A percentile compares a stretch with the other conserved stretches of the same genome.
phyloP scores from a whole-genome alignment of 805 yeast genomes.

The Debaryomyces castellii region DNA sequence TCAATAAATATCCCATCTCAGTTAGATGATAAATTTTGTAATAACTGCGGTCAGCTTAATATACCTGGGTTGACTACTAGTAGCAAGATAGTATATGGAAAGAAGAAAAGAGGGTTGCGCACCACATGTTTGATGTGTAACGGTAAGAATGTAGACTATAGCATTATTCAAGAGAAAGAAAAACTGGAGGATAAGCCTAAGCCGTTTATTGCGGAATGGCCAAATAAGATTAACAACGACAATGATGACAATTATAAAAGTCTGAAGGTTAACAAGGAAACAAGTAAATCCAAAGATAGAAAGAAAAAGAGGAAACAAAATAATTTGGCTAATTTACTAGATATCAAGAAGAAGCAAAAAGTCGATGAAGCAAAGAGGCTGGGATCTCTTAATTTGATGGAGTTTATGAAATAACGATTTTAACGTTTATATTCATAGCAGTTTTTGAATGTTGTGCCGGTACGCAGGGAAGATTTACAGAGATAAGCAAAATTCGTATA shows the following conservation, averaged over 20 bases:
- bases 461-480: background rate
- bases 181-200: background rate
- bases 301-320: conserved; percentile 49
- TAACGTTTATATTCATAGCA: too few relatives aligned
- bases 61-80: conserved; percentile 36
- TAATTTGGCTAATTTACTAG: conserved; percentile 41
- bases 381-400: conserved; percentile 46
- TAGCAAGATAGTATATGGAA: conserved; percentile 18
- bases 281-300: conserved; percentile 31
- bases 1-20: conserved; percentile 28
- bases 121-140: conserved; percentile 11
- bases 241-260: background rate
- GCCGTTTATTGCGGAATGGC: conserved; percentile 10
- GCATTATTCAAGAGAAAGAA: background rate
- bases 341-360: conserved; percentile 36
- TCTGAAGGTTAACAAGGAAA: conserved; percentile 1
- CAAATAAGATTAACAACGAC: conserved; percentile 4
- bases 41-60: conserved; percentile 27
- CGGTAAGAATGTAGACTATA: background rate
- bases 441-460: too few relatives aligned
- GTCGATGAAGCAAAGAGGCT: conserved; percentile 24
- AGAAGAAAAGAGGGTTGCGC: conserved; percentile 7
- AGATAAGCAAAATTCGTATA: background rate
- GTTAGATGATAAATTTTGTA: conserved; percentile 26
- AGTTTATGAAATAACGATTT: conserved; percentile 46